Base-by-base conservation (phyloP, 1,284 basidiomycete genomes). In the Cryptococcus sp. region DNA sequence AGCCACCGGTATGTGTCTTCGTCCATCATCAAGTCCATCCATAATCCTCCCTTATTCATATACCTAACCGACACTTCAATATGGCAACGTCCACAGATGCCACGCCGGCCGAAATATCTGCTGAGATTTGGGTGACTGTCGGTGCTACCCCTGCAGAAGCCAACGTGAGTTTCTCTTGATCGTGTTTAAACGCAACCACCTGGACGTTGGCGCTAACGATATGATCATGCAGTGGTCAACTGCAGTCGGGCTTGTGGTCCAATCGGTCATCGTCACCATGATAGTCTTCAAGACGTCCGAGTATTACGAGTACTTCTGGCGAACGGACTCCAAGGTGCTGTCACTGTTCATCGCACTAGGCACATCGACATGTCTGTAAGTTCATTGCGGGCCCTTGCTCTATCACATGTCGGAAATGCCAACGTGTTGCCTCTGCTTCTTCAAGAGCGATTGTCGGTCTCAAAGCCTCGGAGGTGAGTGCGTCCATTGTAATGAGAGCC, bases 261-360 rank as follows among this genome's bases (percentile, higher is more conserved):
- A 44, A 44, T 8, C 41, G 29, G 16, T 57, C 16, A 52, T 57
- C 15, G 55, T 52, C 26, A 46, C 41, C 20, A 47, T 45, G n/a
- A 52, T 57, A 34, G 23, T 57, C 44, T 34, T 5, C 29, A 51
- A 57, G n/a, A 41, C 55, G 4, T n/a, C 46, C 16, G 19, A 37
- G 19, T 57, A 57, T 38, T 57, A 40, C 23, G 50, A 51, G 19
- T 52, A 57, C 50, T 57, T 57, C 26, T 47, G 26, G 6, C 43
- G 45, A 19, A 39, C 43, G 10, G 55, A 57, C 20, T 47, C 49
- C 8, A 48, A 51, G 5, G 47, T 49, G 41, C 25, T 57, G n/a
- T 40, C 47, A 6, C 25, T 40, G 17, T 37, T 38, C 1, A 38
- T 57, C 1, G 50, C 44, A n/a, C 20, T 46, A 6, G 55, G 55